Percentiles rank a stretch among this genome's conserved stretches.
Evolutionary conservation across 2,329 filamentous ascomycete genomes (phyloP).

Genomic region (Fusarium torreyae): DNA sequence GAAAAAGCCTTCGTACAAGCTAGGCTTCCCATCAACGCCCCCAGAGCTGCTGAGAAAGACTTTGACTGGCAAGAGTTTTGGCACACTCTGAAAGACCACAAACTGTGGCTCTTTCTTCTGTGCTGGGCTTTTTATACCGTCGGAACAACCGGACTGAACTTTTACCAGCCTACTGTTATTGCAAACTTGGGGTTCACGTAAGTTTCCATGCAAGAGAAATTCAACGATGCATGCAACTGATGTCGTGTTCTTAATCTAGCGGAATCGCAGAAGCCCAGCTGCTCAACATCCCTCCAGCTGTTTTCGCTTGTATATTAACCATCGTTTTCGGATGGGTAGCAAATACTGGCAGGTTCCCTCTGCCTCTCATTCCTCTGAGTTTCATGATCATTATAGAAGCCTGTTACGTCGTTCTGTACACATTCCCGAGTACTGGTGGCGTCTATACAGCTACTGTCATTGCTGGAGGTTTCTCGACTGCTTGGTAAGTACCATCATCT

Average conservation of each 20-base stretch:
- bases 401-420: background rate
- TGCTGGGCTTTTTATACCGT: slow-evolving; percentile 60
- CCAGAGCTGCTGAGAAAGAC: slow-evolving; percentile 55
- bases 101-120: slow-evolving; percentile 60
- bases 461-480: background rate
- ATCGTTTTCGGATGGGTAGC: background rate
- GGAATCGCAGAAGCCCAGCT: background rate
- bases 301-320: background rate
- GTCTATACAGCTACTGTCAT: background rate
- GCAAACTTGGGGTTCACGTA: slow-evolving; percentile 47
- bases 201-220: background rate
- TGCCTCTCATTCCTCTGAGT: background rate
- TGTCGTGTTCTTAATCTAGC: background rate
- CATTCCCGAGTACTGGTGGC: background rate
- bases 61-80: slow-evolving; percentile 57
- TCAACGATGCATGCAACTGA: background rate
- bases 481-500: background rate
- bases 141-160: slow-evolving; percentile 56
- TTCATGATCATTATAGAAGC: background rate
- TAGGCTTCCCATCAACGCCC: slow-evolving; percentile 59
- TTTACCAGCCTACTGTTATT: slow-evolving; percentile 59
- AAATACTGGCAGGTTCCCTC: background rate
- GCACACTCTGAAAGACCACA: slow-evolving; percentile 54
- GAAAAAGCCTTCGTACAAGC: slow-evolving; percentile 63
- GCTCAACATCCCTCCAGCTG: background rate